phyloP scores from a whole-genome alignment of 1,284 basidiomycete species.

The Exsudoporus floridanus region DNA sequence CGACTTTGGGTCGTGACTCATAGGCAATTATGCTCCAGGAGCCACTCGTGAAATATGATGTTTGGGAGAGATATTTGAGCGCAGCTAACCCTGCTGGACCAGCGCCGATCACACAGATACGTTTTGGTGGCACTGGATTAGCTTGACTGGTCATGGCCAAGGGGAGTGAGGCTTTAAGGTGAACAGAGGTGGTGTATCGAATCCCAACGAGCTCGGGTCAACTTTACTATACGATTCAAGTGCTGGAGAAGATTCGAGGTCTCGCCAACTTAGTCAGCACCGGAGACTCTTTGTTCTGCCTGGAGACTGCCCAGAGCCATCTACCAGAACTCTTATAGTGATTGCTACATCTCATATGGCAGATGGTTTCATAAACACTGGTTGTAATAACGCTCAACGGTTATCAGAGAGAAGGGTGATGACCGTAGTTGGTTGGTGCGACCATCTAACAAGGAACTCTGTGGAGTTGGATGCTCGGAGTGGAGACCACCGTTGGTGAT shows the following conservation, averaged over 20 bases:
- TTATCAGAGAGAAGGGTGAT: too few species aligned
- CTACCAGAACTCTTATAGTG: too few species aligned
- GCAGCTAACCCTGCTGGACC: conserved; percentile 68
- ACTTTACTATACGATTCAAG: background rate
- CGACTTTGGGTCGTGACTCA: conserved; percentile 63
- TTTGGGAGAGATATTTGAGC: conserved; percentile 61
- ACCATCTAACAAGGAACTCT: background rate
- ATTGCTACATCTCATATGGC: too few species aligned
- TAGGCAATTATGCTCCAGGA: conserved; percentile 58
- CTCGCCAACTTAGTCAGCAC: conserved; percentile 1
- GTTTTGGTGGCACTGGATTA: conserved; percentile 25
- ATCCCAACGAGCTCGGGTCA: background rate
- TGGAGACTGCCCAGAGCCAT: too few species aligned
- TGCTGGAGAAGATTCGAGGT: background rate
- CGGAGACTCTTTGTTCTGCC: too few species aligned
- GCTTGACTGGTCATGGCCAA: conserved; percentile 10
- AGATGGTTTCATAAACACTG: too few species aligned
- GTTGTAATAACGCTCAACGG: too few species aligned
- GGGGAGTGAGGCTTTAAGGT: background rate
- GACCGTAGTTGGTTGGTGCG: background rate
- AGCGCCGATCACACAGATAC: conserved; percentile 67
- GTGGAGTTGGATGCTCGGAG: background rate
- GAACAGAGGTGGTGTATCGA: background rate
- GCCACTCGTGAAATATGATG: conserved; percentile 53
- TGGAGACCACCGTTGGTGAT: background rate